Percentiles rank a stretch among this genome's conserved stretches.
Evolutionary conservation across 345 rosid species (phyloP).

Genomic region (Syzygium aqueum): DNA sequence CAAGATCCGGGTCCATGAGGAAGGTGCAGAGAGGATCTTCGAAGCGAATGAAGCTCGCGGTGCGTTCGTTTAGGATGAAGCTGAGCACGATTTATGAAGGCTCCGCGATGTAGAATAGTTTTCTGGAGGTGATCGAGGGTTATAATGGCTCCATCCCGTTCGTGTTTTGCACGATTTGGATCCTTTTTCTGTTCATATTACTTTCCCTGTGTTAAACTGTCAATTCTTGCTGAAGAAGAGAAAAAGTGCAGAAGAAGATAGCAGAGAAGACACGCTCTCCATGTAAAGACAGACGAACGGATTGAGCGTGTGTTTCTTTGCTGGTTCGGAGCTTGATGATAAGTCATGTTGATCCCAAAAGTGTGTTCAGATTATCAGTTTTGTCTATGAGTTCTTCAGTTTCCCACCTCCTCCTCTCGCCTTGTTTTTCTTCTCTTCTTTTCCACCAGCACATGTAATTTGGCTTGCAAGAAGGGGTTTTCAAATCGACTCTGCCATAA

Average conservation of each 20-base stretch:
- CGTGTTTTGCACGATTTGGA: background rate
- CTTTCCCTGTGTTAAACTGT: background rate
- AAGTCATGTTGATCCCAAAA: background rate
- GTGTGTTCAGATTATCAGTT: background rate
- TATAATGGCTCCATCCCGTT: background rate
- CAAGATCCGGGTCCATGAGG: constrained; percentile 55
- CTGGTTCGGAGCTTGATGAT: background rate
- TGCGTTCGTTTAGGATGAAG: constrained; percentile 60
- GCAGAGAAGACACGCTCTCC: background rate
- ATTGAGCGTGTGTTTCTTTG: background rate
- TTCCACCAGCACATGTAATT: background rate
- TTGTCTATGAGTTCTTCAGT: background rate
- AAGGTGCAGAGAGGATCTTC: constrained; percentile 49
- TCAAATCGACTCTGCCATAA: background rate
- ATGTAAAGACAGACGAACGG: background rate
- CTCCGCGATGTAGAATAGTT: constrained; percentile 19
- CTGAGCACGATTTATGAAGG: constrained; percentile 78
- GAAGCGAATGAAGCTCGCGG: constrained; percentile 59
- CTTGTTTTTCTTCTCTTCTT: background rate
- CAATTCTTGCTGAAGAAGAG: background rate
- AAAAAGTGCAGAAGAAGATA: background rate
- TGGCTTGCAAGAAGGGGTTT: background rate
- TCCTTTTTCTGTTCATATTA: background rate
- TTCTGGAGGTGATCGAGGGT: background rate
- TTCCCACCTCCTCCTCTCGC: background rate